Evolutionary conservation across 352 stramenopile species (phyloP).

Genomic region (Phytophthora meadii): DNA sequence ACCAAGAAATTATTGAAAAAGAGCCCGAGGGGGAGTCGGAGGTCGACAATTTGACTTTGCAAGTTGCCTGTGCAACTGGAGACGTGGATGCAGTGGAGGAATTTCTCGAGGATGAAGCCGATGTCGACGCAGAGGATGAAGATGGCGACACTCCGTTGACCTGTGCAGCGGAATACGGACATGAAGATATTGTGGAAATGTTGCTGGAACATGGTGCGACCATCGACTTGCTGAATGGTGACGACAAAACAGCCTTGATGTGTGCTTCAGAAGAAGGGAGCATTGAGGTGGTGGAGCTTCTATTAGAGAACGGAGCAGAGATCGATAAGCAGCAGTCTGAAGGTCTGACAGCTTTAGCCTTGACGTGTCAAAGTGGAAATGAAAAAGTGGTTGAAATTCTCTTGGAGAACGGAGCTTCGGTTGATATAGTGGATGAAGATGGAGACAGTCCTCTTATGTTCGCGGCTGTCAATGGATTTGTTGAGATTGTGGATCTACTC

Average conservation of each 20-base stretch:
- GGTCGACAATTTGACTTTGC: background rate
- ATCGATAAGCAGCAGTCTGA: background rate
- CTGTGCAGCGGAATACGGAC: slow-evolving; percentile 5
- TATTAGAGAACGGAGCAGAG: background rate
- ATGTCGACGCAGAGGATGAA: background rate
- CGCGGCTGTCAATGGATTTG: background rate
- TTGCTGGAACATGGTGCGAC: slow-evolving; percentile 1
- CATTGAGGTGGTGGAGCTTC: background rate
- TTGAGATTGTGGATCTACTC: background rate
- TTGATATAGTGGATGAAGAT: background rate
- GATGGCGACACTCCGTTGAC: background rate
- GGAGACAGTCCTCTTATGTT: slow-evolving; percentile 4
- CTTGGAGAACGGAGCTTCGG: background rate
- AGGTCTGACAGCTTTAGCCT: background rate
- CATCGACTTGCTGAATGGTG: background rate
- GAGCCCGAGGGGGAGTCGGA: too few relatives aligned
- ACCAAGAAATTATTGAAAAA: too few relatives aligned
- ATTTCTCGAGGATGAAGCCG: background rate
- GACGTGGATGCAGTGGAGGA: background rate
- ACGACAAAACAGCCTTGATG: slow-evolving; percentile 1
- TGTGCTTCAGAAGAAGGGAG: slow-evolving; percentile 1
- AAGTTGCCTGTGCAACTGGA: background rate
- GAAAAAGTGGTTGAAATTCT: background rate
- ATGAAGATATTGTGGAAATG: background rate
- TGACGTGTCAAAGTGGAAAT: background rate